Percentiles rank a stretch among this genome's conserved stretches.
Conservation (phyloP, 2,329 filamentous ascomycete species). For the Pleochaeta shiraiana region DNA sequence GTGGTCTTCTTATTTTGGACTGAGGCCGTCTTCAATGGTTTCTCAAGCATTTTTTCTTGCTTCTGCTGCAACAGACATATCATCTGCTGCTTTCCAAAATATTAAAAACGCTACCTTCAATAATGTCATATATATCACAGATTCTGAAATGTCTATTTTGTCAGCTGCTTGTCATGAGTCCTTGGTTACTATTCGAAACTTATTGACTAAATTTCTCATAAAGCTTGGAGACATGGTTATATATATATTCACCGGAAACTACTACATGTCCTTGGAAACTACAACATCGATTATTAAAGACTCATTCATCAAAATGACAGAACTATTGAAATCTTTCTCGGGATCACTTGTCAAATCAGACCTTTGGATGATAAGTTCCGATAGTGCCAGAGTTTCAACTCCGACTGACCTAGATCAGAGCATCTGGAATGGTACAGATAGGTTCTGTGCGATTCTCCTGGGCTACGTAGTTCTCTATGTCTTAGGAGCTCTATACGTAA, state of each 20-base stretch:
- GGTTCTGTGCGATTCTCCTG: slow-evolving; percentile 49
- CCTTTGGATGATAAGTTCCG: slow-evolving; percentile 36
- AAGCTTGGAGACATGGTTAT: slow-evolving; percentile 21
- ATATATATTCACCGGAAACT: slow-evolving; percentile 26
- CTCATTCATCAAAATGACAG: slow-evolving; percentile 6
- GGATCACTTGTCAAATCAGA: slow-evolving; percentile 24
- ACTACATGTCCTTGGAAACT: slow-evolving; percentile 15
- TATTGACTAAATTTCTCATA: slow-evolving; percentile 24
- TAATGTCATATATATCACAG: slow-evolving; percentile 22
- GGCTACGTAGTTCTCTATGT: slow-evolving; percentile 64
- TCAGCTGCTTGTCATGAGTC: slow-evolving; percentile 56
- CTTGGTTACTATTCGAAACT: slow-evolving; percentile 34
- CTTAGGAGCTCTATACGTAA: slow-evolving; percentile 58
- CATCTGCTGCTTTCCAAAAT: slow-evolving; percentile 15
- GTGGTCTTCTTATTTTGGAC: slow-evolving; percentile 7
- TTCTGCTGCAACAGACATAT: slow-evolving; percentile 11
- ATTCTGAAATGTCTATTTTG: slow-evolving; percentile 50
- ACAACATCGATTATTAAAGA: slow-evolving; percentile 5
- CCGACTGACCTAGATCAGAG: slow-evolving; percentile 33
- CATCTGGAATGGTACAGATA: slow-evolving; percentile 43
- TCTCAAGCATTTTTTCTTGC: slow-evolving; percentile 5
- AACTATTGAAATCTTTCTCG: slow-evolving; percentile 18
- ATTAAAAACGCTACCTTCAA: slow-evolving; percentile 29
- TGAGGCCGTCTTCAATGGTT: not conserved
- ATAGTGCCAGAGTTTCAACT: slow-evolving; percentile 20